Evolutionary conservation across 2,329 filamentous ascomycete genomes (phyloP).

Genomic region (Nigrospora oryzae): DNA sequence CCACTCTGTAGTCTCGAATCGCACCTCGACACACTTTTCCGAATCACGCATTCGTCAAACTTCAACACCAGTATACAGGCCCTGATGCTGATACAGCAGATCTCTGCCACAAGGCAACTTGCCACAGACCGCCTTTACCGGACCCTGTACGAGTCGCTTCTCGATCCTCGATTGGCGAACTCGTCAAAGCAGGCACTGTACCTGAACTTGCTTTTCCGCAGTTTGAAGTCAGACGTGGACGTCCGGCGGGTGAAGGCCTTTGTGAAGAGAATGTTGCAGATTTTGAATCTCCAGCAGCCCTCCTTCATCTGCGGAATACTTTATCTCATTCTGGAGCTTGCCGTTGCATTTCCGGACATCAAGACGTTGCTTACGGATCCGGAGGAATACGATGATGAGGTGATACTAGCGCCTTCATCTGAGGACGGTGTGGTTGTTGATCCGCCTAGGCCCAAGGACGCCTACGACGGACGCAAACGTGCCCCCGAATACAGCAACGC

Average conservation of each 20-base stretch:
- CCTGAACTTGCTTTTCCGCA: conserved; percentile 81
- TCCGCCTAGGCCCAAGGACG: conserved; percentile 17
- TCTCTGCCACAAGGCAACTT: conserved; percentile 72
- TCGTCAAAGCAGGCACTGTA: conserved; percentile 96
- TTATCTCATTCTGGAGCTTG: conserved; percentile 77
- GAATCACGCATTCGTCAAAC: conserved; percentile 93
- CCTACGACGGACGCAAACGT: conserved; percentile 83
- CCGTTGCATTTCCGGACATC: conserved; percentile 71
- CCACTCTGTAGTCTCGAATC: conserved; percentile 56
- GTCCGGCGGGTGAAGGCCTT: conserved; percentile 91
- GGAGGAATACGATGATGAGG: conserved; percentile 66
- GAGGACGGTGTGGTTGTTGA: conserved; percentile 11
- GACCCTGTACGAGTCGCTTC: conserved; percentile 86
- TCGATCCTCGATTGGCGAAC: conserved; percentile 79
- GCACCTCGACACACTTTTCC: conserved; percentile 90
- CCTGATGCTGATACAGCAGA: conserved; percentile 87
- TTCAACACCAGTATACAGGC: conserved; percentile 98
- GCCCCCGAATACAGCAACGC: conserved; percentile 89
- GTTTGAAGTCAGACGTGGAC: conserved; percentile 84
- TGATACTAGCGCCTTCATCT: conserved; percentile 47
- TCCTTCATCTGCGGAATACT: conserved; percentile 90
- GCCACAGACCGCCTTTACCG: conserved; percentile 88
- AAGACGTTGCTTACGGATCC: conserved; percentile 71
- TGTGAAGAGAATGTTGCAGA: conserved; percentile 83
- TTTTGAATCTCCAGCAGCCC: conserved; percentile 81